Conservation (phyloP, 1,284 basidiomycete species). For the Tetrapyrgos nigripes region DNA sequence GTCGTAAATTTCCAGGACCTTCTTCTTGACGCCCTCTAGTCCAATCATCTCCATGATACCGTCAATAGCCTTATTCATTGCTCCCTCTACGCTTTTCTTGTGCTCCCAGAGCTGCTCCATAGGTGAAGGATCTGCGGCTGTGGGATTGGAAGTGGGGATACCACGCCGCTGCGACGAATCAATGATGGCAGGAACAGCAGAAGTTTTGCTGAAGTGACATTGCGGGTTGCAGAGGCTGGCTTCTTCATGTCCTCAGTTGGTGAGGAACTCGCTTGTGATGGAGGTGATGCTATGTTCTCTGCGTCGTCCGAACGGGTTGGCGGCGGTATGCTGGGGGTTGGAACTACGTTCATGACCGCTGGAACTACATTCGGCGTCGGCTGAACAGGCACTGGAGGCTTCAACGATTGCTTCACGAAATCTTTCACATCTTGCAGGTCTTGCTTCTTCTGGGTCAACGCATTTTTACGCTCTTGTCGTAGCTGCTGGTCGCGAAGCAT, state of each 20-base stretch:
- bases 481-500: constrained; percentile 29
- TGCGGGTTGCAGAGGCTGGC: neutral
- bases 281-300: no score
- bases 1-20: constrained; percentile 55
- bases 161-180: neutral
- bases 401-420: neutral
- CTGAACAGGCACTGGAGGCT: neutral
- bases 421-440: constrained; percentile 34
- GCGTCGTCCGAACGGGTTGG: no score
- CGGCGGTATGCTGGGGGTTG: no score
- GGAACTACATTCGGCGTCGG: neutral
- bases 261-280: neutral
- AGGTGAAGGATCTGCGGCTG: constrained; percentile 15
- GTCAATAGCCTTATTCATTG: constrained; percentile 52
- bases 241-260: neutral
- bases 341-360: no score
- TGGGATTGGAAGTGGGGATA: neutral
- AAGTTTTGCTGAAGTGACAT: neutral
- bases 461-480: constrained; percentile 31
- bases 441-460: constrained; percentile 37
- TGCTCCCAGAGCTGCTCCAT: constrained; percentile 54
- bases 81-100: constrained; percentile 54
- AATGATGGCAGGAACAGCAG: no score
- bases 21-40: constrained; percentile 58
- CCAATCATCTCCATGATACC: constrained; percentile 64